A percentile compares a stretch with the other conserved stretches of the same genome.
These are phyloP conservation scores for Skeletonema tropicum DNA, from an alignment of 108 stramenopile genomes.

Conservation along the genomic window DNA sequence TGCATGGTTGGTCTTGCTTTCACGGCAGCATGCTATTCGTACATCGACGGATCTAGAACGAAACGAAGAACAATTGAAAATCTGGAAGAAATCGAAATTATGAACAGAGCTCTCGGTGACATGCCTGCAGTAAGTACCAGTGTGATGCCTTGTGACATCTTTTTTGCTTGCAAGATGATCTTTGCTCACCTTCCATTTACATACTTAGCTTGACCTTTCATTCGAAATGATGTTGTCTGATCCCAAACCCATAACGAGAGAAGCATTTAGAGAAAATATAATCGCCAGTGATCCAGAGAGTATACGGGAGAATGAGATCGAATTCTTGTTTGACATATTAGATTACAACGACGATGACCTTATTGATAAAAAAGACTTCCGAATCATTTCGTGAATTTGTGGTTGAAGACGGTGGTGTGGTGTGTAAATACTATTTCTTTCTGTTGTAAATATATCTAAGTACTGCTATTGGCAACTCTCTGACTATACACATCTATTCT, in stretches of 20 bases:
- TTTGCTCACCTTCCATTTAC: not conserved
- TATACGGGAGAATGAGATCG: constrained; percentile 44
- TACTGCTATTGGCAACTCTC: no score
- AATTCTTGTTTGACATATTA: constrained; percentile 55
- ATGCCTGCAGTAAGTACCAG: constrained; percentile 52
- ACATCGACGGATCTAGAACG: constrained; percentile 47
- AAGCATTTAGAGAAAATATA: constrained; percentile 40
- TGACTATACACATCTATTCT: not conserved
- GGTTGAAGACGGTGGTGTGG: not conserved
- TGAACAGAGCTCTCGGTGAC: constrained; percentile 54
- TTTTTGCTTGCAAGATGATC: not conserved
- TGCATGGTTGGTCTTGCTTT: constrained; percentile 46
- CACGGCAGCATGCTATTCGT: constrained; percentile 60
- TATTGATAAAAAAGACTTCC: constrained; percentile 55
- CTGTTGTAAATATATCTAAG: no score
- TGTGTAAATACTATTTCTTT: not conserved
- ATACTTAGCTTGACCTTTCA: constrained; percentile 40
- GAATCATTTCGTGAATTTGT: constrained; percentile 14
- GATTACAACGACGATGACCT: constrained; percentile 46
- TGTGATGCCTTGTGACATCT: not conserved
- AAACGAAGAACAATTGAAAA: constrained; percentile 35
- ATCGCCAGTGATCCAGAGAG: constrained; percentile 35
- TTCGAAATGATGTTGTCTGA: constrained; percentile 45
- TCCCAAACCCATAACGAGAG: constrained; percentile 35
- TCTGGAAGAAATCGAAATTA: constrained; percentile 44